phyloP scores from a whole-genome alignment of 1,139 yeast species.

The Zygosaccharomyces pseudobailii region DNA sequence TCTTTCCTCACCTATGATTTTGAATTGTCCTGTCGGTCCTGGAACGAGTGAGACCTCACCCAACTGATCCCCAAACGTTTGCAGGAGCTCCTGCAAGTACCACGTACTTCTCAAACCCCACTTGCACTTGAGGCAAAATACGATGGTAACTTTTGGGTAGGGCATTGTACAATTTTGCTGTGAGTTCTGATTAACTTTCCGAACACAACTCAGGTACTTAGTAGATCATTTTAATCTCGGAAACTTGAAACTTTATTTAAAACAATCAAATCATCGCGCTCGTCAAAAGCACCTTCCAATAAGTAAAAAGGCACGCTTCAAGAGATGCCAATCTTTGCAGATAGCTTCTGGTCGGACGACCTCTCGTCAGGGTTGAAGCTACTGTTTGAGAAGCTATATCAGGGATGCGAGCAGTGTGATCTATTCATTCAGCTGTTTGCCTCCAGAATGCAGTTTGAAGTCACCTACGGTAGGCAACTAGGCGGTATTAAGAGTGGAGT shows the following conservation, averaged over 20 bases:
- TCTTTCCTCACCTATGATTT: constrained; percentile 36
- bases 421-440: constrained; percentile 63
- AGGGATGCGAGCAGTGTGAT: constrained; percentile 70
- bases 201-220: not conserved
- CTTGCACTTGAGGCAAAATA: constrained; percentile 57
- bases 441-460: constrained; percentile 71
- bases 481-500: constrained; percentile 44
- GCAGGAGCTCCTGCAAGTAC: constrained; percentile 59
- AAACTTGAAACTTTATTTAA: constrained; percentile 4
- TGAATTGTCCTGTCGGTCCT: constrained; percentile 49
- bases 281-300: not conserved
- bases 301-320: not conserved
- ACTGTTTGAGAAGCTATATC: constrained; percentile 61
- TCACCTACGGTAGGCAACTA: constrained; percentile 57
- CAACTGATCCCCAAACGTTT: constrained; percentile 50
- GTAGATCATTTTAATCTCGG: constrained; percentile 4
- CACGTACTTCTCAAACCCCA: constrained; percentile 67
- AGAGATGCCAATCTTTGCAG: constrained; percentile 58
- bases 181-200: not conserved
- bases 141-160: constrained; percentile 48
- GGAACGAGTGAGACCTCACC: constrained; percentile 55
- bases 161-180: constrained; percentile 14
- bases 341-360: constrained; percentile 74
- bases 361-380: constrained; percentile 45
- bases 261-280: not conserved